Base-by-base conservation (phyloP, 345 rosid genomes). In the Durio zibethinus region DNA sequence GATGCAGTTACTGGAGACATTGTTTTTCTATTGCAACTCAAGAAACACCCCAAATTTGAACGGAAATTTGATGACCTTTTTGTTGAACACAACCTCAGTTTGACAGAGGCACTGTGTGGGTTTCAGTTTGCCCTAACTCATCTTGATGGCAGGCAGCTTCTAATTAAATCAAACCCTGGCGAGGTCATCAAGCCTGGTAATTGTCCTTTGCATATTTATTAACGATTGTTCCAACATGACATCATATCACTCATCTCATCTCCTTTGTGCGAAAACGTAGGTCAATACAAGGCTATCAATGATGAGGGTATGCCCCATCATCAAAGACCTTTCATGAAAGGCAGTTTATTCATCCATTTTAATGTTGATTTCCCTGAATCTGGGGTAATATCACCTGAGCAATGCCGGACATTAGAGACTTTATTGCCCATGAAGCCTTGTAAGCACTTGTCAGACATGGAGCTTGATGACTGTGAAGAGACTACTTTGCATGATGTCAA, bases 381-480 rank as follows among this genome's bases (percentile, higher is more conserved):
- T 3, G 82, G 82, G 20, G 18, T 73, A 10, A 59, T 91, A 48
- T 67, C 78, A 4, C 82, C 87, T 8, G 97, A 87, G 2, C 87
- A 87, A 69, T 84, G 90, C 84, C 69, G 79, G 77, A 78, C 83
- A n/a, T 66, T 91, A 61, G 92, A 85, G 86, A 78, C 82, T 0
- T 80, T 84, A 56, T 88, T 89, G 33, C 92, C 97, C 7, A 78
- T 72, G 15, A 88, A 83, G 66, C 15, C 86, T 6, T 29, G 84
- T 20, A 79, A 21, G 47, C 84, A 79, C 70, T 69, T 82, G 62
- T 66, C 90, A 0, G 90, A 85, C 65, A 88, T 89, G 93, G 93
- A 91, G 80, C 50, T 88, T 64, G 92, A 91, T 73, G 89, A 89
- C 57, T 91, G 95, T 3, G 95, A 91, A 79, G 93, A 89, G 85